A percentile compares a stretch with the other conserved stretches of the same genome.
Evolutionary conservation across 345 rosid genomes (phyloP).

Genomic region (Citrus unshiu): DNA sequence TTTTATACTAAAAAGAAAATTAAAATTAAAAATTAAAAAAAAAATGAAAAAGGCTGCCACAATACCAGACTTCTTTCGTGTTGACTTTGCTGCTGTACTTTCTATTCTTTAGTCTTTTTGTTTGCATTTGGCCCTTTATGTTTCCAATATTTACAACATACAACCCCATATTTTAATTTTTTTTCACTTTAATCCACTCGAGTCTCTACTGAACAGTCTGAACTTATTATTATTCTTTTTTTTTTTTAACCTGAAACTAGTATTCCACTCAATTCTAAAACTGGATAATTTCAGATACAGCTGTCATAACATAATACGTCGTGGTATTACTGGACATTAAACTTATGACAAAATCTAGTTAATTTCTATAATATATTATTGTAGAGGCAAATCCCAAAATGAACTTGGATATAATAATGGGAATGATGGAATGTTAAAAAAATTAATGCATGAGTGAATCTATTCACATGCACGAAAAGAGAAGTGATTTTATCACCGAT

Average conservation of each 20-base stretch:
- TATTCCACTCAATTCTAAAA: too few species aligned
- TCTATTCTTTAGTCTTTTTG: neutral
- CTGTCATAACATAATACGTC: too few species aligned
- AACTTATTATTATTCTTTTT: too few species aligned
- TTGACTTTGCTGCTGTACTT: conserved; percentile 34
- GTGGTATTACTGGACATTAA: too few species aligned
- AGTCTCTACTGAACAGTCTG: neutral
- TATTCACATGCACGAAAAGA: too few species aligned
- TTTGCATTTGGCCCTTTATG: neutral
- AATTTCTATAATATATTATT: too few species aligned
- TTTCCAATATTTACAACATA: neutral
- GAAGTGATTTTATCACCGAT: too few species aligned
- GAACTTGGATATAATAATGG: neutral
- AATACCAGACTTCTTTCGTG: conserved; percentile 21
- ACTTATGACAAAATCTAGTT: too few species aligned
- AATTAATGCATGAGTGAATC: neutral
- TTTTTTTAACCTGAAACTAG: too few species aligned
- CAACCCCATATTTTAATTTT: neutral
- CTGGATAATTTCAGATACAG: too few species aligned
- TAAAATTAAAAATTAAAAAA: neutral
- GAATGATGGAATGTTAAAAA: neutral
- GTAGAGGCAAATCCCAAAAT: neutral
- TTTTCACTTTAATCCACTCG: neutral
- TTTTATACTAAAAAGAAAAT: neutral
- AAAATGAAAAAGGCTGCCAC: conserved; percentile 16